These are phyloP conservation scores for Heimioporus sp. DNA, from an alignment of 768 basidiomycete species.

Conservation along the genomic window DNA sequence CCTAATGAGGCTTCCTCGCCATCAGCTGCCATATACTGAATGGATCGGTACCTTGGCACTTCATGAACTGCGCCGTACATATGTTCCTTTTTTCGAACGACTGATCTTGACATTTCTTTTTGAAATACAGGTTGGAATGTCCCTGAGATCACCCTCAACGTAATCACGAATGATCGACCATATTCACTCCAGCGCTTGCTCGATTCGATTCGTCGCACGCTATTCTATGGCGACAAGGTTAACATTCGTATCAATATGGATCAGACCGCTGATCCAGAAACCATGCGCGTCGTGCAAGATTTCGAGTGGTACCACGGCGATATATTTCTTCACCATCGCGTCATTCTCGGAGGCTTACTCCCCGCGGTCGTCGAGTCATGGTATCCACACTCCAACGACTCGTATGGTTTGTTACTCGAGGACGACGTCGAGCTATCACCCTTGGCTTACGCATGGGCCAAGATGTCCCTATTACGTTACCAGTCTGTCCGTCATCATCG, in stretches of 20 bases:
- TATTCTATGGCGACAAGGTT: slow-evolving; percentile 70
- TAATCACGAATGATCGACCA: slow-evolving; percentile 79
- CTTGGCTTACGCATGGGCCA: slow-evolving; percentile 82
- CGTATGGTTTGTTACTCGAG: slow-evolving; percentile 78
- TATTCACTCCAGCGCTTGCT: slow-evolving; percentile 67
- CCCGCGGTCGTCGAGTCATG: slow-evolving; percentile 87
- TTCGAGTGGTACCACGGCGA: slow-evolving; percentile 62
- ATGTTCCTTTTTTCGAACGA: slow-evolving; percentile 11
- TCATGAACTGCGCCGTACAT: slow-evolving; percentile 38
- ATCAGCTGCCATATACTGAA: slow-evolving; percentile 48
- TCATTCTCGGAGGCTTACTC: slow-evolving; percentile 77
- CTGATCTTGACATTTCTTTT: background rate
- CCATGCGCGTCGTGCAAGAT: slow-evolving; percentile 48
- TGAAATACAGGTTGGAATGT: slow-evolving; percentile 64
- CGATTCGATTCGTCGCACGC: slow-evolving; percentile 51
- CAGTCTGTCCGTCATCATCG: slow-evolving; percentile 41
- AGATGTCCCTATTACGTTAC: slow-evolving; percentile 76
- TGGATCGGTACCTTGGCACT: slow-evolving; percentile 65
- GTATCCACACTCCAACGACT: slow-evolving; percentile 73
- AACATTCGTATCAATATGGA: slow-evolving; percentile 71
- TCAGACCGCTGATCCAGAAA: slow-evolving; percentile 64
- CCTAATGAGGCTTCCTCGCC: slow-evolving; percentile 43
- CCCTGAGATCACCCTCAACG: slow-evolving; percentile 64
- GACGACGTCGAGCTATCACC: slow-evolving; percentile 87
- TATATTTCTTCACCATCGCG: slow-evolving; percentile 63